Evolutionary conservation across 2,329 filamentous ascomycete genomes (phyloP).

Genomic region (Paraconiothyrium sp.): DNA sequence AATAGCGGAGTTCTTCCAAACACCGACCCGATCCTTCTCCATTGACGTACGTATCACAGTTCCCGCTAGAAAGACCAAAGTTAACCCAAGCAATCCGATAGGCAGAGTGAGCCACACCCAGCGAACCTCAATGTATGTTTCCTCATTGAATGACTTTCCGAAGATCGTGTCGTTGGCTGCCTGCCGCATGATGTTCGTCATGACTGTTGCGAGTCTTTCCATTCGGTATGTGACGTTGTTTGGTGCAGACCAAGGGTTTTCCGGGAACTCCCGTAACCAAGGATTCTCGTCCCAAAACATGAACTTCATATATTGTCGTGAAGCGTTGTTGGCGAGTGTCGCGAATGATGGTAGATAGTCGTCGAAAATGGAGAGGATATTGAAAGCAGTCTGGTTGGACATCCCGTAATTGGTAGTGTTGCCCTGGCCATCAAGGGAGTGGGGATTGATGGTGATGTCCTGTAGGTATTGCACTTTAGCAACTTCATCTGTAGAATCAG

Average conservation of each 20-base stretch:
- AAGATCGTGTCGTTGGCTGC: conserved; percentile 17
- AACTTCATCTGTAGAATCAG: neutral
- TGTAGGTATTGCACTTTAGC: conserved; percentile 12
- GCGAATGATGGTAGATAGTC: conserved; percentile 23
- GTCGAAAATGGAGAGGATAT: conserved; percentile 22
- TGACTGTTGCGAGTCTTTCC: conserved; percentile 20
- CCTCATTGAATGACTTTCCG: conserved; percentile 19
- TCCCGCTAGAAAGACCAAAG: conserved; percentile 27
- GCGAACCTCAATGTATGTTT: conserved; percentile 32
- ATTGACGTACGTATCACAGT: conserved; percentile 28
- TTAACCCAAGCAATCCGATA: conserved; percentile 23
- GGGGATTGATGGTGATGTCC: conserved; percentile 17
- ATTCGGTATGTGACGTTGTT: conserved; percentile 24
- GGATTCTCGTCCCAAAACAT: conserved; percentile 1
- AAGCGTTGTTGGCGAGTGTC: conserved; percentile 6
- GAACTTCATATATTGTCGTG: conserved; percentile 10
- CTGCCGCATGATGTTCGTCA: conserved; percentile 27
- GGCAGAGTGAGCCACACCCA: conserved; percentile 39
- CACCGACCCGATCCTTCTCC: conserved; percentile 22
- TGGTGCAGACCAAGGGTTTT: conserved; percentile 22
- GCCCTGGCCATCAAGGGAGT: neutral
- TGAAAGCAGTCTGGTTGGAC: conserved; percentile 21
- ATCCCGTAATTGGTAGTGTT: conserved; percentile 17
- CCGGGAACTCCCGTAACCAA: conserved; percentile 1
- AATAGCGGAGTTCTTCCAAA: conserved; percentile 32